phyloP scores from a whole-genome alignment of 345 rosid genomes.

The Gossypium arboreum region DNA sequence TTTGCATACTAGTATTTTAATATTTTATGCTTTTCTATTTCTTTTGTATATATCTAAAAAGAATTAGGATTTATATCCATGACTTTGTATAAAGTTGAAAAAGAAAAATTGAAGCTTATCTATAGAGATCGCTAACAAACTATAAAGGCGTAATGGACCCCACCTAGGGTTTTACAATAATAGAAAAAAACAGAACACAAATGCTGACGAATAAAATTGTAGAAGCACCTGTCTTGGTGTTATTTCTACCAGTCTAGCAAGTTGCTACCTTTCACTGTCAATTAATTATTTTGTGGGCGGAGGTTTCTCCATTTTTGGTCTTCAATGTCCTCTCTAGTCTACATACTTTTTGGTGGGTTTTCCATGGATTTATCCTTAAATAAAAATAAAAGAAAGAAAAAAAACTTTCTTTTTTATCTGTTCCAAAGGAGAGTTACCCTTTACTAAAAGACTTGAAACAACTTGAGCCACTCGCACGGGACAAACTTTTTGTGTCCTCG shows the following conservation, averaged over 20 bases:
- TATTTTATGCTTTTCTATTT: too few relatives aligned
- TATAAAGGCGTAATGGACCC: background rate
- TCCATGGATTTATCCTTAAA: background rate
- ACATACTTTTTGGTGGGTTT: constrained; percentile 2
- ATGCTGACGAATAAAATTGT: background rate
- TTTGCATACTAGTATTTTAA: background rate
- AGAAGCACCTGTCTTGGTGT: background rate
- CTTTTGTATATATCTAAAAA: too few relatives aligned
- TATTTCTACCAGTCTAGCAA: background rate
- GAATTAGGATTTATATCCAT: too few relatives aligned
- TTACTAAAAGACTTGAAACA: background rate
- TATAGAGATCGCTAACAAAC: background rate
- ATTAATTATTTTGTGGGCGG: background rate
- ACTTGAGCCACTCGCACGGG: background rate
- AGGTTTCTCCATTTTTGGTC: background rate
- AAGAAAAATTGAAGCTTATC: background rate
- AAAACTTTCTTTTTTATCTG: background rate
- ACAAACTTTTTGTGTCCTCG: background rate
- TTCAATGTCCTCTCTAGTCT: background rate
- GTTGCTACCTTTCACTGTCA: constrained; percentile 11
- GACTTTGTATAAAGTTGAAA: background rate
- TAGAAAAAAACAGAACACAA: background rate
- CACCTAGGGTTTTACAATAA: background rate
- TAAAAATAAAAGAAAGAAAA: background rate
- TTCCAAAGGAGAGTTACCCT: background rate